A percentile compares a stretch with the other conserved stretches of the same genome.
These are phyloP conservation scores for Sphaerulina vaccinii DNA, from an alignment of 2,329 filamentous ascomycete genomes.

Conservation along the genomic window DNA sequence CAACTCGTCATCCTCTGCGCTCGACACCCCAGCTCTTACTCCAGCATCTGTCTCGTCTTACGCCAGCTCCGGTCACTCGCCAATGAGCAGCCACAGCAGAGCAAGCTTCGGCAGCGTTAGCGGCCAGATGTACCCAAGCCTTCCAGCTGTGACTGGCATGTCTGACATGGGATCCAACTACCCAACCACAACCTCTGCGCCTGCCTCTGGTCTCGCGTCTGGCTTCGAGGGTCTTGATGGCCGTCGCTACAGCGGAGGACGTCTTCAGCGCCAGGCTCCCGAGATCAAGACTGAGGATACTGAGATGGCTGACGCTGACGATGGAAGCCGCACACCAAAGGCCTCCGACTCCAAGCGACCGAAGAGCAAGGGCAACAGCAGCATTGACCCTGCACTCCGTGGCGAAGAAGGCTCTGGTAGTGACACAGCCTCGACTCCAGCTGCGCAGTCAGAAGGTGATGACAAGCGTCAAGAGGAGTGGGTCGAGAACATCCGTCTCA, in stretches of 20 bases:
- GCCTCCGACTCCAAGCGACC: conserved; percentile 29
- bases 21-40: conserved; percentile 72
- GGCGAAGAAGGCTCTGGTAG: conserved; percentile 32
- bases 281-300: conserved; percentile 41
- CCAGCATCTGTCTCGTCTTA: conserved; percentile 75
- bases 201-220: conserved; percentile 67
- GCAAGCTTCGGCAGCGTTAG: conserved; percentile 55
- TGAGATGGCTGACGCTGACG: conserved; percentile 44
- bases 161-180: conserved; percentile 58
- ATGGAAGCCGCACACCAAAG: conserved; percentile 38
- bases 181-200: conserved; percentile 64
- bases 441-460: conserved; percentile 37
- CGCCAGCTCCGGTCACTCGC: conserved; percentile 70
- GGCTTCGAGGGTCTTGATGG: conserved; percentile 61
- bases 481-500: conserved; percentile 64
- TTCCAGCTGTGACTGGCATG: conserved; percentile 69
- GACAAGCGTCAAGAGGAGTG: conserved; percentile 54
- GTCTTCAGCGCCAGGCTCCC: conserved; percentile 56
- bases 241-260: conserved; percentile 61
- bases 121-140: conserved; percentile 69
- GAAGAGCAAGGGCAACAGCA: conserved; percentile 36
- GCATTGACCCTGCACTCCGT: conserved; percentile 41
- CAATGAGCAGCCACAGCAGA: conserved; percentile 63
- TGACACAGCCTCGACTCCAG: conserved; percentile 31
- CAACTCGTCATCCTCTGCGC: conserved; percentile 45